Conservation (phyloP, 805 yeast genomes). For the Wickerhamiella spandovensis region DNA sequence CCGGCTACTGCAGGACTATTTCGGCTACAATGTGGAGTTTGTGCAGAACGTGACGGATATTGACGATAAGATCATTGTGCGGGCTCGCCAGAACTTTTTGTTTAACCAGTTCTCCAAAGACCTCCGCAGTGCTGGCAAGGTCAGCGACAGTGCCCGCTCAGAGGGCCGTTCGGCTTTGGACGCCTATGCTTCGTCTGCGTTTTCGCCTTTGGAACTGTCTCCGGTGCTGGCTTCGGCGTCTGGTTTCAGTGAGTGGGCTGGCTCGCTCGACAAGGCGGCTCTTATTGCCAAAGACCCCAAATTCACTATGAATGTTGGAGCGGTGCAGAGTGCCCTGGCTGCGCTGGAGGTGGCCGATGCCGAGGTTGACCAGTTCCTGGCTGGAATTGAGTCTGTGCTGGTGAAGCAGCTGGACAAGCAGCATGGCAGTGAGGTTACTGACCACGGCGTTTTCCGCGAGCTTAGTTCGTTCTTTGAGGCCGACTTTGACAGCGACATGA, state of each 20-base stretch:
- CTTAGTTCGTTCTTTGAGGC: slow-evolving; percentile 85
- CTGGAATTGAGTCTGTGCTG: slow-evolving; percentile 55
- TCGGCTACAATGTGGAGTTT: slow-evolving; percentile 76
- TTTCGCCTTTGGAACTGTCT: slow-evolving; percentile 36
- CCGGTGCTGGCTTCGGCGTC: slow-evolving; percentile 20
- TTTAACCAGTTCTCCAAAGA: slow-evolving; percentile 44
- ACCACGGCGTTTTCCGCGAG: slow-evolving; percentile 68
- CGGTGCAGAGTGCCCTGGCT: slow-evolving; percentile 39
- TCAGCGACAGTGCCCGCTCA: slow-evolving; percentile 26
- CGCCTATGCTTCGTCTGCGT: slow-evolving; percentile 38
- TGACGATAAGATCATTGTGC: slow-evolving; percentile 89
- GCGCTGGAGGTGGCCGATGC: slow-evolving; percentile 24
- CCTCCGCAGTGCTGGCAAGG: slow-evolving; percentile 22
- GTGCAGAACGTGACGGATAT: slow-evolving; percentile 98
- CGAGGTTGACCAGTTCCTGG: slow-evolving; percentile 28
- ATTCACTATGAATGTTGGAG: slow-evolving; percentile 67
- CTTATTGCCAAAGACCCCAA: slow-evolving; percentile 57
- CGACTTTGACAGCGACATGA: slow-evolving; percentile 78
- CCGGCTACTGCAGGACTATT: slow-evolving; percentile 76
- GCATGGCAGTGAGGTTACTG: slow-evolving; percentile 64
- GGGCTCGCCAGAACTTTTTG: slow-evolving; percentile 81
- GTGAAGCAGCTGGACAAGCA: slow-evolving; percentile 60
- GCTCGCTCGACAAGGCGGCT: slow-evolving; percentile 34
- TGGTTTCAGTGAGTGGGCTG: slow-evolving; percentile 41
- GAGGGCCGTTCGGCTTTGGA: slow-evolving; percentile 16